A percentile compares a stretch with the other conserved stretches of the same genome.
phyloP scores from a whole-genome alignment of 1,284 basidiomycete genomes.

The Athelia sp. region DNA sequence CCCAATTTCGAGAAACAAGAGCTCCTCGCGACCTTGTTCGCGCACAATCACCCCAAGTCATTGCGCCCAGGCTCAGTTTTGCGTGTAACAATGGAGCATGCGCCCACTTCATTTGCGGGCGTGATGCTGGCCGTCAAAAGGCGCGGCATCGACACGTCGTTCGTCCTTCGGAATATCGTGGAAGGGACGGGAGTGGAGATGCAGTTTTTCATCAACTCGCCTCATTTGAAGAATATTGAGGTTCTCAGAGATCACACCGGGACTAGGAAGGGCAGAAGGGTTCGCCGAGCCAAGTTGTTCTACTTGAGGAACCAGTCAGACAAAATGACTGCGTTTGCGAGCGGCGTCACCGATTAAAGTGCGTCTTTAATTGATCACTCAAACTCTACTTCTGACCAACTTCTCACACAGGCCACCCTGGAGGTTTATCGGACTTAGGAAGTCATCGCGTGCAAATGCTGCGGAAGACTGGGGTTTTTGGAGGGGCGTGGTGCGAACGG shows the following conservation, averaged over 20 bases:
- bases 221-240: conserved; percentile 82
- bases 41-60: conserved; percentile 59
- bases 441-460: too few species aligned
- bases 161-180: conserved; percentile 83
- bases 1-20: conserved; percentile 63
- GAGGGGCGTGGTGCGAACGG: too few species aligned
- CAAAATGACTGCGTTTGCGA: conserved; percentile 76
- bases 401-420: not conserved
- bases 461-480: not conserved
- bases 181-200: conserved; percentile 88
- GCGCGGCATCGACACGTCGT: conserved; percentile 78
- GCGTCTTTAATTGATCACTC: not conserved
- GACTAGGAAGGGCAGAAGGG: conserved; percentile 45
- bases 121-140: conserved; percentile 79
- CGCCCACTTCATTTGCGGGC: conserved; percentile 78
- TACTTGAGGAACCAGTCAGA: conserved; percentile 74
- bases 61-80: conserved; percentile 79
- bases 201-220: conserved; percentile 81
- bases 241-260: conserved; percentile 50
- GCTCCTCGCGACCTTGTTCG: conserved; percentile 67
- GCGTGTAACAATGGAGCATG: conserved; percentile 66
- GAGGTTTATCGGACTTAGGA: not conserved
- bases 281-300: conserved; percentile 73
- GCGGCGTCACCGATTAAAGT: conserved; percentile 35
- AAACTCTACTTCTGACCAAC: too few species aligned